Conservation (phyloP, 2,329 filamentous ascomycete species). For the Ophiostoma sp. region DNA sequence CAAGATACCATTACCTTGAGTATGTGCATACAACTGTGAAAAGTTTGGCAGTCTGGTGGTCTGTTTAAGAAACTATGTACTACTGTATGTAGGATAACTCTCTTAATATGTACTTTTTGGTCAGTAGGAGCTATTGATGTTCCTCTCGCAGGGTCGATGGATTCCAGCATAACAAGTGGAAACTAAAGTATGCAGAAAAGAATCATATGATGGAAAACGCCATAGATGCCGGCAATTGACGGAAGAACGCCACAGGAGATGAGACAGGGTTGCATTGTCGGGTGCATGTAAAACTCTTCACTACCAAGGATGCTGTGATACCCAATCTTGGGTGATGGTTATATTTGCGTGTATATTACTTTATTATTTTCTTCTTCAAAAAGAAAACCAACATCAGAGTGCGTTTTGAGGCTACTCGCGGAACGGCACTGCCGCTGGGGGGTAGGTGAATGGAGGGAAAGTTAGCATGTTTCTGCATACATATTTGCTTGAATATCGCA, state of each 20-base stretch:
- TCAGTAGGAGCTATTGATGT: too few relatives aligned
- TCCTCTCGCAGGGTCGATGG: not conserved
- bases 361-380: not conserved
- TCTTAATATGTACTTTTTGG: too few relatives aligned
- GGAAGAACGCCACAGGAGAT: not conserved
- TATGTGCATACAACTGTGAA: not conserved
- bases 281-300: constrained; percentile 9
- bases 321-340: not conserved
- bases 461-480: not conserved
- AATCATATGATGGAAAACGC: not conserved
- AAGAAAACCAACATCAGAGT: not conserved
- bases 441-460: not conserved
- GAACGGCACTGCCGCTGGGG: constrained; percentile 2
- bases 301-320: not conserved
- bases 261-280: not conserved
- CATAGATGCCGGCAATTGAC: constrained; percentile 7
- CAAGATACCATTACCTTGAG: not conserved
- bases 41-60: not conserved
- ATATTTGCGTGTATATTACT: not conserved
- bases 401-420: not conserved
- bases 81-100: too few relatives aligned
- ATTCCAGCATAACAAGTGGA: not conserved
- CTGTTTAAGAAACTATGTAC: not conserved
- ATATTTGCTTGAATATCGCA: not conserved
- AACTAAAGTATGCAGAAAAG: not conserved